These are phyloP conservation scores for Xylaria sp. DNA, from an alignment of 2,329 filamentous ascomycete species.

Conservation along the genomic window DNA sequence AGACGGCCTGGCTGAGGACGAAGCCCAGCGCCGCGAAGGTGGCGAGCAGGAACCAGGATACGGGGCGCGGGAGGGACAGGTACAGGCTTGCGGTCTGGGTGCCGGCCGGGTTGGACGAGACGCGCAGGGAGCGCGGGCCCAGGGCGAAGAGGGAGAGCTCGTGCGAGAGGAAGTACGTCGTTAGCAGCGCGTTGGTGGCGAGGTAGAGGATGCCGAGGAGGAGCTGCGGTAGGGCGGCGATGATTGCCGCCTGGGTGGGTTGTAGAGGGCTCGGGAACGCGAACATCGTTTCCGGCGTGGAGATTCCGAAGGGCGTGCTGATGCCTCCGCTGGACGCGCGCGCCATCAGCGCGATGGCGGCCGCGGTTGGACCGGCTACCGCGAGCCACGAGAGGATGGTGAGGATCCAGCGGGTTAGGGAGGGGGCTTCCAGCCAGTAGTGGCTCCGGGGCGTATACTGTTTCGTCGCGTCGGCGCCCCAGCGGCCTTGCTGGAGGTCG, in stretches of 20 bases:
- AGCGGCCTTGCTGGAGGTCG: constrained; percentile 57
- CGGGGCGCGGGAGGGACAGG: constrained; percentile 61
- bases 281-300: constrained; percentile 52
- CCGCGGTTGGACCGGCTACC: constrained; percentile 53
- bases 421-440: constrained; percentile 60
- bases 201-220: constrained; percentile 62
- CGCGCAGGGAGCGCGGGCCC: constrained; percentile 54
- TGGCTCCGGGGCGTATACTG: constrained; percentile 56
- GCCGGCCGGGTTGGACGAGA: constrained; percentile 57
- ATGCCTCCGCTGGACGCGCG: constrained; percentile 36
- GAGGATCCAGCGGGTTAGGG: constrained; percentile 56
- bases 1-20: constrained; percentile 59
- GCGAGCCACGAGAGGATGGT: constrained; percentile 54
- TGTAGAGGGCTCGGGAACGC: constrained; percentile 41
- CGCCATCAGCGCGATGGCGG: constrained; percentile 53
- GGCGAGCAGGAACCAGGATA: constrained; percentile 58
- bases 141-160: constrained; percentile 60
- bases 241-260: constrained; percentile 48
- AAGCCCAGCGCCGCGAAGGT: constrained; percentile 59
- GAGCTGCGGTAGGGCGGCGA: constrained; percentile 61
- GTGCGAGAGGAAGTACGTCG: constrained; percentile 61
- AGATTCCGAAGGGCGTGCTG: constrained; percentile 54
- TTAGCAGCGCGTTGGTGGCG: constrained; percentile 59
- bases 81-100: constrained; percentile 60
- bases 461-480: constrained; percentile 57